Evolutionary conservation across 2,329 filamentous ascomycete species (phyloP), one percentile per base, ranked within the genome.

Genomic region (Geoglossum cookeanum): DNA sequence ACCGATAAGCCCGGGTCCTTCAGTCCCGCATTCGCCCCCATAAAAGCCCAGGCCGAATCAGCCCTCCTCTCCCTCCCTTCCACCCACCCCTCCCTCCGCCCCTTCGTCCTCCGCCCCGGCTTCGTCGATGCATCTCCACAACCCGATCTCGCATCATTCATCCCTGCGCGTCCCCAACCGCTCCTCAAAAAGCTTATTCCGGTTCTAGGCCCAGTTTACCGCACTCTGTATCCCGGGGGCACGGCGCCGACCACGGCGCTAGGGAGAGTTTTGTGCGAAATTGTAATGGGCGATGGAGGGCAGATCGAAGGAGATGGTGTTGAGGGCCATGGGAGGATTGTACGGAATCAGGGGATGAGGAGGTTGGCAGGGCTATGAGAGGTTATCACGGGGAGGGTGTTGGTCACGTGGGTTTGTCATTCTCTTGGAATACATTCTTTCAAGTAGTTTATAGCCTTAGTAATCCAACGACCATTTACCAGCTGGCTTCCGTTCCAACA

Each of bases 21-120:
- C 62, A 77, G 81, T 0, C 66, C 75, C 17, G 68, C 78, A 49
- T 88, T 79, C 63, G 81, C 73, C 1, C 71, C 75, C 11, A 74
- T 85, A 57, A 89, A 90, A 66, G 85, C 85, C 11, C 74, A 80
- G 64, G 76, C 78, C 0, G 85, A 90, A 68, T 61, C 72, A 1
- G 67, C 71, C 1, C 73, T 90, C 1, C 72, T 83, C 1, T 72
- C 74, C 0, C 66, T 87, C 13, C 65, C 69, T 13, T 68, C 67
- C 1, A 63, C 64, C 3, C 72, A 71, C 49, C 68, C 73, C 0
- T 66, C 69, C 5, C 72, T 87, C 57, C 73, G 71, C 33, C 72
- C 77, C 1, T 76, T 77, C 62, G 78, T 75, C 9, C 70, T 82
- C 5, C 74, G 85, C 0, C 81, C 84, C 0, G 78, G 65, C 0